Evolutionary conservation across 305 asterid species (phyloP).

Genomic region (Solanum aculeatissimum): DNA sequence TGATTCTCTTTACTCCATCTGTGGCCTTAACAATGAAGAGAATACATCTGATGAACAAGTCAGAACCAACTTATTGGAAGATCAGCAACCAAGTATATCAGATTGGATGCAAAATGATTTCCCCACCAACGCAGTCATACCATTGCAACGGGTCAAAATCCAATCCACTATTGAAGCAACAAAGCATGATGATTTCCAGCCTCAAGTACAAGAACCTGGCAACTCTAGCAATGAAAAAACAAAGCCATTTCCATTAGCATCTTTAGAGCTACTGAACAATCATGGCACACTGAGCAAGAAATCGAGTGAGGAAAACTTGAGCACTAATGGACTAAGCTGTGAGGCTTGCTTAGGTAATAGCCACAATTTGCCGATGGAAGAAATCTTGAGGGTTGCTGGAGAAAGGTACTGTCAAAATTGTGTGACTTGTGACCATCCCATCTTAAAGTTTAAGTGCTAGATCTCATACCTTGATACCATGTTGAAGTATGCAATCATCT

Average conservation of each 20-base stretch:
- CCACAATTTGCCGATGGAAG: constrained; percentile 21
- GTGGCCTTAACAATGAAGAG: not conserved
- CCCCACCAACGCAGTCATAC: not conserved
- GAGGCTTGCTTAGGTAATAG: not conserved
- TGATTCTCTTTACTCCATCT: not conserved
- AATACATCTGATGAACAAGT: not conserved
- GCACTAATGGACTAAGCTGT: not conserved
- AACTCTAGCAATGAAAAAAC: constrained; percentile 2
- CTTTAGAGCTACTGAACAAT: constrained; percentile 22
- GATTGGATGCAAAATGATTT: not conserved
- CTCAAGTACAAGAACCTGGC: not conserved
- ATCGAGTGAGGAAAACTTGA: not conserved
- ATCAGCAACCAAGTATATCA: not conserved
- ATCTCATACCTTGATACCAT: not conserved
- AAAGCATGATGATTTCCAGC: not conserved
- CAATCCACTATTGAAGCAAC: not conserved
- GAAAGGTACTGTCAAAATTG: constrained; percentile 21
- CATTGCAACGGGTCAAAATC: not conserved
- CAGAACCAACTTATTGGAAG: not conserved
- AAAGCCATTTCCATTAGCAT: constrained; percentile 11
- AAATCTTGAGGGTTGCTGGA: constrained; percentile 36
- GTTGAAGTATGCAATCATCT: not conserved
- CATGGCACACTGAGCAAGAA: constrained; percentile 20
- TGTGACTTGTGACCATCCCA: not conserved
- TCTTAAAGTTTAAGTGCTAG: not conserved